Evolutionary conservation across 179 eudicot genomes (phyloP), one percentile per base, ranked within the genome.

Genomic region (Actinidia polygama): DNA sequence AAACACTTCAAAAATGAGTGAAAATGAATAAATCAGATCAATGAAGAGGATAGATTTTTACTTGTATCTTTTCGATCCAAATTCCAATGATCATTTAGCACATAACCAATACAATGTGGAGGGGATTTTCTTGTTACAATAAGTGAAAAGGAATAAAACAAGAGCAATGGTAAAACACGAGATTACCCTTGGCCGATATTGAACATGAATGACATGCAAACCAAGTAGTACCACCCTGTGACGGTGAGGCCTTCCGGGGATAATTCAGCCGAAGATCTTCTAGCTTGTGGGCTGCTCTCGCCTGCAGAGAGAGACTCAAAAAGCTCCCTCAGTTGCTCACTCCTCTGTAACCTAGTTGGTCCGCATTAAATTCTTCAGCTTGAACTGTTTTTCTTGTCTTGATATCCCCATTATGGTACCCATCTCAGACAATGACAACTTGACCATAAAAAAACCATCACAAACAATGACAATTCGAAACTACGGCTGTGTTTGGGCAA

Each of bases 151-250:
- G 36, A 30, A 8, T 12, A 40, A 51, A 55, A 18, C n/a, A 10
- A 79, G 40, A 79, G 19, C 6, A 49, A 55, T 16, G 18, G 3
- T 21, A 6, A 3, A 10, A 15, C 44, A 73, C 4, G 53, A 50
- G 72, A 36, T 84, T 91, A 95, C 98, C 97, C 92, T 87, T 92
- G 93, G 82, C 94, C 94, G 36, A 84, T 62, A 58, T 85, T 87
- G 89, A 90, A 95, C 0, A 84, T 77, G 82, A 90, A 95, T 15
- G 98, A 92, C 98, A 95, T 95, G 91, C 96, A 94, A 79, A 94
- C 94, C 90, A 95, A 86, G 93, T 90, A 95, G 79, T 89, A 95
- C 98, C 98, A 92, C 89, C 94, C 98, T 0, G 91, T 82, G 85
- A 91, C 89, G 0, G 95, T 88, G 71, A 95, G 96, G 54, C 92